Evolutionary conservation across 2,329 filamentous ascomycete species (phyloP).

Genomic region (Colletotrichum chrysophilum): DNA sequence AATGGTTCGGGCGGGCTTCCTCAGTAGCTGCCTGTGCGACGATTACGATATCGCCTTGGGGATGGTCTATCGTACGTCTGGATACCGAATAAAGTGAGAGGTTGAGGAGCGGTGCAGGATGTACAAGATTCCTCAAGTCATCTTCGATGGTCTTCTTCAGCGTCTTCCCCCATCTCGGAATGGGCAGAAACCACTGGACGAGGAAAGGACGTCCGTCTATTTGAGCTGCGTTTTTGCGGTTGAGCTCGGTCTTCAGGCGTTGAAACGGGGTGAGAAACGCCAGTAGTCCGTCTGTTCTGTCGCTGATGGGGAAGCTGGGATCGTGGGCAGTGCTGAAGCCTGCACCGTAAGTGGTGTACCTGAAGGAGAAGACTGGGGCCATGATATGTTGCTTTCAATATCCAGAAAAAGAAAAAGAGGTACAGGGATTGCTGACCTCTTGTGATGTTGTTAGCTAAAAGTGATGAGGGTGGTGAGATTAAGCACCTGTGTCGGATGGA

Average conservation of each 20-base stretch:
- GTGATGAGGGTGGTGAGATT: neutral
- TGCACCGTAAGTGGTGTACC: neutral
- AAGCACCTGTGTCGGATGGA: neutral
- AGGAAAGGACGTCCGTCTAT: neutral
- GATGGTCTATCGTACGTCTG: neutral
- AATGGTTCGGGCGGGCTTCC: neutral
- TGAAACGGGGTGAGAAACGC: neutral
- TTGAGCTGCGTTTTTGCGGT: neutral
- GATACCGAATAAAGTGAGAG: neutral
- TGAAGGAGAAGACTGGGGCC: neutral
- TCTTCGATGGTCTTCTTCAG: neutral
- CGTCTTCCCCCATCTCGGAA: neutral
- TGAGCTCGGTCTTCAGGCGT: fast-evolving
- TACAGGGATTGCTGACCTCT: neutral
- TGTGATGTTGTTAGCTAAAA: neutral
- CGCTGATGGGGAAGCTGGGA: neutral
- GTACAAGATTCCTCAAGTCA: neutral
- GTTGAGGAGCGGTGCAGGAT: neutral
- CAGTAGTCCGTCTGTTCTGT: neutral
- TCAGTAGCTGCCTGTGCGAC: neutral
- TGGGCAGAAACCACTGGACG: neutral
- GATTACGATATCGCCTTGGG: neutral
- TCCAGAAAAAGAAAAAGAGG: neutral
- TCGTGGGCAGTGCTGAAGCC: neutral
- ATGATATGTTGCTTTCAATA: neutral